Evolutionary conservation across 495 filamentous ascomycete species (phyloP), one percentile per base, ranked within the genome.

Genomic region (Penicillium atrosanguineum): DNA sequence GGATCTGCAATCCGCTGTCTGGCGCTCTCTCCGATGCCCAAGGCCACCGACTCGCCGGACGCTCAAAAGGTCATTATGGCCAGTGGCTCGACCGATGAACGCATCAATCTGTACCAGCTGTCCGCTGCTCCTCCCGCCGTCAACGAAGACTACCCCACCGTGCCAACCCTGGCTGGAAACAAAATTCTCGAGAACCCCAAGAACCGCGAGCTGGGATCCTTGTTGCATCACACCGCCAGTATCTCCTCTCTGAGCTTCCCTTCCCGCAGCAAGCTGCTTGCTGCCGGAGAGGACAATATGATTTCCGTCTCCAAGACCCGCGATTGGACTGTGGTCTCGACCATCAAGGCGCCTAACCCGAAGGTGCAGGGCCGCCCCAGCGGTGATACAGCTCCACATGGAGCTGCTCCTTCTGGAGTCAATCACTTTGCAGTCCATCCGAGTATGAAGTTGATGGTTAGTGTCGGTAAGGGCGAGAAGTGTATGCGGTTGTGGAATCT

Each of bases 361-460:
- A 95, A 91, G 71, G 75, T 85, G 15, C 79, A 83, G 45, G 91
- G 93, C 12, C 79, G 90, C 50, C 93, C 94, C 31, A 89, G 85
- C 56, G 93, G 95, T 38, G 94, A 97, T 65, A 97, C 94, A 6
- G 90, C 90, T 1, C 85, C 83, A 14, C 75, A 83, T n/a, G 94
- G 89, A 11, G 89, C 83, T 12, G 81, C 84, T n/a, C 91, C 92
- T 3, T 79, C 85, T n/a, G 94, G 94, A 12, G 82, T 99, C 42
- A 97, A 96, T 62, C 91, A 91, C 65, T 90, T 97, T 73, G 91
- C 95, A 11, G 85, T 97, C 5, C 95, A 99, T 62, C 95, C 94
- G 4, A 91, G 87, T 70, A 89, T 91, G 81, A 97, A 97, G 74
- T 80, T 99, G 48, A 94, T 96, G 85, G 79, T 99, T 43, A 91